Conservation (phyloP, 2,329 filamentous ascomycete genomes). For the Calonectria montana region DNA sequence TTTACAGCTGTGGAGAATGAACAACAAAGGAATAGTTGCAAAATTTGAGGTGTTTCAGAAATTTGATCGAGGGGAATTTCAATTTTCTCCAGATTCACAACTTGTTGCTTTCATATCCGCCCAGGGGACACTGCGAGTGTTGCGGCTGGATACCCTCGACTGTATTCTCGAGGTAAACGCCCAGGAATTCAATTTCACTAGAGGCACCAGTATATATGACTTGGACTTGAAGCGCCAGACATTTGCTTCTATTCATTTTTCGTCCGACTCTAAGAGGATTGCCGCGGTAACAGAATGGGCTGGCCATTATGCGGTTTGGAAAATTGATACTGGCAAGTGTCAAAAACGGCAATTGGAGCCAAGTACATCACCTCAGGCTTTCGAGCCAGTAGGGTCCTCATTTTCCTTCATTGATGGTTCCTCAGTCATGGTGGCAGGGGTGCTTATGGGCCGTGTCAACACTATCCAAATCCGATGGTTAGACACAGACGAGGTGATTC, state of each 20-base stretch:
- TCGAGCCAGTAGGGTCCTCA: not conserved
- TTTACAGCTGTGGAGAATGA: not conserved
- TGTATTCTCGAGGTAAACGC: not conserved
- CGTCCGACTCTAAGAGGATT: not conserved
- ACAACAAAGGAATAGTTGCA: not conserved
- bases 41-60: not conserved
- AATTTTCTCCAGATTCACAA: constrained; percentile 2
- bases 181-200: not conserved
- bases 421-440: not conserved
- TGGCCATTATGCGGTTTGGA: not conserved
- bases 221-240: not conserved
- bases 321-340: not conserved
- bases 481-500: not conserved
- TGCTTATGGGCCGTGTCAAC: no score
- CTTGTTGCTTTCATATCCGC: not conserved
- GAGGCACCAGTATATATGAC: not conserved
- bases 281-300: not conserved
- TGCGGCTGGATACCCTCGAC: not conserved
- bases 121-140: not conserved
- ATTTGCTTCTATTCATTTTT: not conserved
- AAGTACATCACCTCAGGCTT: not conserved
- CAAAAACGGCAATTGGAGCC: not conserved
- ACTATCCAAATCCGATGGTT: not conserved
- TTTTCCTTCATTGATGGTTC: not conserved
- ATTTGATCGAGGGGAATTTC: not conserved